These are phyloP conservation scores for Senna tora DNA, from an alignment of 306 rosid species.

Conservation along the genomic window DNA sequence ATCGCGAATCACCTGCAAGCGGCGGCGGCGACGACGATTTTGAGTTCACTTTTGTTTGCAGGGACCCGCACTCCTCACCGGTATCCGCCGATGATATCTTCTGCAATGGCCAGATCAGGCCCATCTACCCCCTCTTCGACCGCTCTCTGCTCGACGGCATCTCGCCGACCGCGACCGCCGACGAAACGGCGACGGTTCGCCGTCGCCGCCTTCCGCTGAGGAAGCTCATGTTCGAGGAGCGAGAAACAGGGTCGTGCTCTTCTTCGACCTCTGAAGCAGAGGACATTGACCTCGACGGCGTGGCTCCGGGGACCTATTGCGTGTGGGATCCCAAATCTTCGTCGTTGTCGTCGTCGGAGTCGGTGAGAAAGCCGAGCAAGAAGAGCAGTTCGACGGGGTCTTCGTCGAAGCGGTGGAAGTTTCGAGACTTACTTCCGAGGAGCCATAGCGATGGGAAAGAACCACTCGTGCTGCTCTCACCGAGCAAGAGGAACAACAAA, in stretches of 20 bases:
- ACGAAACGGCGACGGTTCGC: conserved; percentile 16
- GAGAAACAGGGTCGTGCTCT: conserved; percentile 41
- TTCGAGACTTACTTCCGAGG: conserved; percentile 57
- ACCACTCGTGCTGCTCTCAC: conserved; percentile 19
- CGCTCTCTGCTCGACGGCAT: conserved; percentile 40
- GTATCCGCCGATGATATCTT: conserved; percentile 88
- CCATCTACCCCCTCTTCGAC: conserved; percentile 66
- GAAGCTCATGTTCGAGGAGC: conserved; percentile 70
- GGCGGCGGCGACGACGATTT: conserved; percentile 47
- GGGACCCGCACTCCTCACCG: conserved; percentile 46
- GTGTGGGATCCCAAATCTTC: conserved; percentile 64
- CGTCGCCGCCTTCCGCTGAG: conserved; percentile 62
- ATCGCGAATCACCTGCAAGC: not conserved
- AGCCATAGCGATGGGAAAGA: conserved; percentile 63
- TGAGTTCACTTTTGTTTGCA: conserved; percentile 60
- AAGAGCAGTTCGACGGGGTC: conserved; percentile 60
- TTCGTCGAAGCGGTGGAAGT: conserved; percentile 71
- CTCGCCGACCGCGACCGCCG: not conserved
- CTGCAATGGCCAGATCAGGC: conserved; percentile 77
- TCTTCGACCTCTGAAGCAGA: conserved; percentile 65
- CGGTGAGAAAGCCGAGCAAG: conserved; percentile 33
- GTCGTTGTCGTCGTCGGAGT: not conserved
- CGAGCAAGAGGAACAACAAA: conserved; percentile 36
- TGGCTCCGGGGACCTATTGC: conserved; percentile 60
- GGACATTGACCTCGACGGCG: conserved; percentile 55